Conservation (phyloP, 2,329 filamentous ascomycete genomes). For the Exophiala spinifera region DNA sequence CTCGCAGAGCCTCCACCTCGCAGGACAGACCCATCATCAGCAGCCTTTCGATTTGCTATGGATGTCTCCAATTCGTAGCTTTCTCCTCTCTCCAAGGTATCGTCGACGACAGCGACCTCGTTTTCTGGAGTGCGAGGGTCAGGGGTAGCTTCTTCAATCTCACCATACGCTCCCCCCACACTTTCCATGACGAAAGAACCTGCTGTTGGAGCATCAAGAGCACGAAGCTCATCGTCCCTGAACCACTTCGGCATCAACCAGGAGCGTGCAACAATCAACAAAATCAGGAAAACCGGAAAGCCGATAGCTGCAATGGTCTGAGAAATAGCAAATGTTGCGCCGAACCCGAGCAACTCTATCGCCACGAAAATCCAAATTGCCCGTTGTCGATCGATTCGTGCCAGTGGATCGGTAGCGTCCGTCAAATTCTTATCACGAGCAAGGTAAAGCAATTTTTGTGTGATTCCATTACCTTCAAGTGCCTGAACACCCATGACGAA, state of each 20-base stretch:
- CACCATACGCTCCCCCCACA: constrained; percentile 62
- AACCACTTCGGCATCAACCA: constrained; percentile 63
- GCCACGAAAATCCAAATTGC: constrained; percentile 71
- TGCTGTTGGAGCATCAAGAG: constrained; percentile 71
- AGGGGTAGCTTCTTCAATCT: constrained; percentile 30
- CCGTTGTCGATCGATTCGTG: constrained; percentile 56
- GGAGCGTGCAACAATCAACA: constrained; percentile 65
- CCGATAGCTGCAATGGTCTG: constrained; percentile 80
- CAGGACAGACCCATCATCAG: background rate
- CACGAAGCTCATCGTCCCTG: constrained; percentile 56
- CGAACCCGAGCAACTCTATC: constrained; percentile 68
- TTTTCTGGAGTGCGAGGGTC: constrained; percentile 14
- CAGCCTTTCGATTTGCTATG: constrained; percentile 1
- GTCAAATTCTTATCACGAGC: constrained; percentile 63
- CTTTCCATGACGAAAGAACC: constrained; percentile 74
- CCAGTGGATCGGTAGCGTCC: constrained; percentile 56
- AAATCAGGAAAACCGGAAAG: constrained; percentile 71
- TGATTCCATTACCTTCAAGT: constrained; percentile 73
- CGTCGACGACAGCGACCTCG: constrained; percentile 32
- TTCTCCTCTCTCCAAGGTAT: constrained; percentile 43
- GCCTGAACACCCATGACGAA: constrained; percentile 83
- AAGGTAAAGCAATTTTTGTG: constrained; percentile 69
- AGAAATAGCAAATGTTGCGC: constrained; percentile 76
- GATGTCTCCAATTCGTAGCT: constrained; percentile 34
- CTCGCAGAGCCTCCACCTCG: constrained; percentile 11